Conservation (phyloP, 192 early-diverging fungal species). For the Backusella macrospora region DNA sequence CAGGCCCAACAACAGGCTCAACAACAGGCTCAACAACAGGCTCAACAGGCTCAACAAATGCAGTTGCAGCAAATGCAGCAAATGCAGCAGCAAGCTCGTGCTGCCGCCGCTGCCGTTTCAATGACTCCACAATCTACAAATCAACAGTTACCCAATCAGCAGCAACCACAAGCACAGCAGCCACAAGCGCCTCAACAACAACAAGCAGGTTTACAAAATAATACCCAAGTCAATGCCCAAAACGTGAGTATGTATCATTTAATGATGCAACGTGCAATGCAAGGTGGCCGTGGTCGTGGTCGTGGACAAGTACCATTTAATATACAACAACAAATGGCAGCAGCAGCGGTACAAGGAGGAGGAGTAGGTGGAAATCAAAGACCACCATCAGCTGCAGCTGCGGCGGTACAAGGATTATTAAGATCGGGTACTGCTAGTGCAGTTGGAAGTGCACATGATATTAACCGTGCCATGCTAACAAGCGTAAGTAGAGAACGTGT, state of each 20-base stretch:
- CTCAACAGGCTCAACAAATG: not conserved
- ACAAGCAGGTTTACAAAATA: not conserved
- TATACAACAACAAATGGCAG: constrained; percentile 17
- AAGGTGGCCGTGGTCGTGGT: constrained; percentile 26
- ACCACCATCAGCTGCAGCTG: not conserved
- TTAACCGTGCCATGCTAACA: not conserved
- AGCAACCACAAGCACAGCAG: not conserved
- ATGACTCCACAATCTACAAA: constrained; percentile 12
- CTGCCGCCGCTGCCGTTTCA: not conserved
- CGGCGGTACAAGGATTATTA: not conserved
- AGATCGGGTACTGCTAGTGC: not conserved
- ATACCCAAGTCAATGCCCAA: not conserved
- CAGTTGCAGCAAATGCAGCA: constrained; percentile 19
- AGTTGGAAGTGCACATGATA: not conserved
- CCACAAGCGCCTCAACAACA: not conserved
- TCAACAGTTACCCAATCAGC: constrained; percentile 1
- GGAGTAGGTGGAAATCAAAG: not conserved
- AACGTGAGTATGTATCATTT: constrained; percentile 11
- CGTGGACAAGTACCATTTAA: constrained; percentile 27
- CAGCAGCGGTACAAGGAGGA: not conserved
- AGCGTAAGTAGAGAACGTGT: not conserved
- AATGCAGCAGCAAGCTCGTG: not conserved
- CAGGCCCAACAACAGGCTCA: not conserved
- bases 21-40: not conserved
- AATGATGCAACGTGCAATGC: constrained; percentile 22